A percentile compares a stretch with the other conserved stretches of the same genome.
These are phyloP conservation scores for Apiotrichum veenhuisii DNA, from an alignment of 1,284 basidiomycete species.

Conservation along the genomic window DNA sequence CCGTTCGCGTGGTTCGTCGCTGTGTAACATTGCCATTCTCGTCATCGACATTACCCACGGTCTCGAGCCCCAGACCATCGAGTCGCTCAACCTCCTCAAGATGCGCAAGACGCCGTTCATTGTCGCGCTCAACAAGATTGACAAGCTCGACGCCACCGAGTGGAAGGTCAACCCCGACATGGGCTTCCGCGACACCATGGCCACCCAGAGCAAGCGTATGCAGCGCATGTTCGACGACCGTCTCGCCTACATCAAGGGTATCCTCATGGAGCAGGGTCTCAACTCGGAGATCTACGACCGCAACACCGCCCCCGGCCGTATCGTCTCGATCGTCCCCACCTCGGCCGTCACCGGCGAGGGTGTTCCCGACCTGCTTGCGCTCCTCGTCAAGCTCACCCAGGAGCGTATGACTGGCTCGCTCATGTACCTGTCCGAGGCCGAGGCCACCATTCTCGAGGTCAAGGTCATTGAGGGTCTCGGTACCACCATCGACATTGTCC, in stretches of 20 bases:
- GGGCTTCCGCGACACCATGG: slow-evolving; percentile 86
- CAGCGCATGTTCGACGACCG: slow-evolving; percentile 93
- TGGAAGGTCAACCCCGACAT: slow-evolving; percentile 90
- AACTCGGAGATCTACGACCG: slow-evolving; percentile 96
- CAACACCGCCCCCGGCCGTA: slow-evolving; percentile 91
- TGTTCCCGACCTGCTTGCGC: slow-evolving; percentile 99
- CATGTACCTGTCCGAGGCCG: slow-evolving; percentile 97
- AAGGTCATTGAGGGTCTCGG: slow-evolving; percentile 98
- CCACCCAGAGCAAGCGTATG: slow-evolving; percentile 75
- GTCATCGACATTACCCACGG: slow-evolving; percentile 99
- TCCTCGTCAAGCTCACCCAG: slow-evolving; percentile 95
- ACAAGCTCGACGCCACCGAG: slow-evolving; percentile 55
- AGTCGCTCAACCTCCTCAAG: slow-evolving; percentile 86
- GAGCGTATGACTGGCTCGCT: slow-evolving; percentile 95
- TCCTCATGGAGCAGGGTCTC: slow-evolving; percentile 95
- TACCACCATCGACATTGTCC: slow-evolving; percentile 95
- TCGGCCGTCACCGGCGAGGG: slow-evolving; percentile 98
- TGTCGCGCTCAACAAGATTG: slow-evolving; percentile 87
- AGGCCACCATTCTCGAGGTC: slow-evolving; percentile 99
- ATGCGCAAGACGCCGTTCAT: slow-evolving; percentile 99
- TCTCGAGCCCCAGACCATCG: slow-evolving; percentile 93
- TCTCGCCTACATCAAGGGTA: slow-evolving; percentile 76
- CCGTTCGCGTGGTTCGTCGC: slow-evolving; percentile 89
- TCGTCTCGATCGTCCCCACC: slow-evolving; percentile 95
- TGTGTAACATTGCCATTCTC: slow-evolving; percentile 98